Evolutionary conservation across 2,329 filamentous ascomycete genomes (phyloP), one percentile per base, ranked within the genome.

Genomic region (Apiospora sp.): DNA sequence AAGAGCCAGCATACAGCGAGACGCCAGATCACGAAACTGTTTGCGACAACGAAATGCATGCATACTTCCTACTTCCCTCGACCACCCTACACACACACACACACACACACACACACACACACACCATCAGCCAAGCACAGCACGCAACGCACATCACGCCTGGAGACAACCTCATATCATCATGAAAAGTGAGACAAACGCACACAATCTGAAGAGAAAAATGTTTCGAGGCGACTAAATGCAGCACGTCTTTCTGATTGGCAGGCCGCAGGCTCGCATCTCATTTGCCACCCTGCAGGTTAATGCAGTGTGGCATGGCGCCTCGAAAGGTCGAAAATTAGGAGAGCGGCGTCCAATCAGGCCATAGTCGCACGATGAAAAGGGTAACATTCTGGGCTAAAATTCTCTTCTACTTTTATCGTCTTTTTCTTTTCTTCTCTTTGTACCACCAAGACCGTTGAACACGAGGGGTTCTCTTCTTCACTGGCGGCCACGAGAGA

Each of bases 401-500:
- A 5, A 27, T 54, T 54, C 30, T 30, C 14, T 16, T 30, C 3
- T 22, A 22, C 6, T 61, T 37, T 61, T 37, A 37, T 61, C 54
- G 58, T 12, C 48, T 51, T 24, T 24, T 51, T 49, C 14, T 37
- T 22, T 22, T 3, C 41, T n/a, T n/a, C 30, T 41, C 10, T 6
- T 64, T 64, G 58, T 64, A 64, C 54, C 58, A 64, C 58, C 58
- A 10, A 64, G 34, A 41, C 58, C 58, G 58, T 64, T 64, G 58
- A 64, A 64, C 58, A 64, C 19, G 58, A 64, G 58, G 58, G 58
- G 58, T 64, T 58, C 46, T 44, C 12, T 58, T 64, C 54, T 61
- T 61, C 27, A 37, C 27, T 4, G 58, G 30, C 58, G 37, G 58
- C 58, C 30, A 64, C 58, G 54, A 58, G 54, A 58, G 14, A 4